Evolutionary conservation across 495 filamentous ascomycete species (phyloP), one percentile per base, ranked within the genome.

Genomic region (Jackrogersella multiformis): DNA sequence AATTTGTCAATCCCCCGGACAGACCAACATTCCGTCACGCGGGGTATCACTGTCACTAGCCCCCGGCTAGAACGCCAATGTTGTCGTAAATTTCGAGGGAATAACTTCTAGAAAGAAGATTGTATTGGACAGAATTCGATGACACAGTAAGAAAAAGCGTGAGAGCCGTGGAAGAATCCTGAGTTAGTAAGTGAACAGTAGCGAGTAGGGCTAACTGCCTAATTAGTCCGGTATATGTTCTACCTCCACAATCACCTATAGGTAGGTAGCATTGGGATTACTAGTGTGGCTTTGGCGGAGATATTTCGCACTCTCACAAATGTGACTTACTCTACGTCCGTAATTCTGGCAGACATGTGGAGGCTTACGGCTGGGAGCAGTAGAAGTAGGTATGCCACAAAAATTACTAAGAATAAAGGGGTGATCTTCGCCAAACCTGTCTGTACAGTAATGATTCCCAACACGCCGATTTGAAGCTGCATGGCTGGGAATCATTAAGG

Each of bases 251-350:
- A 42, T 4, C 41, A 13, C 20, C 26, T 44, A 42, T 35, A 4
- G 24, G n/a, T n/a, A n/a, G 26, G 66, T 69, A 51, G 55, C 60
- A 69, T 69, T 60, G 10, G 32, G 56, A 64, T 69, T 69, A 69
- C 66, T 69, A 64, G 38, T 69, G 39, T 49, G 34, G 45, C 60
- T 39, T 12, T 28, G 28, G 45, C 42, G 54, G 59, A 45, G 6
- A 26, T 60, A 69, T 60, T 64, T 69, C 23, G 45, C 3, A 28
- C 34, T 32, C 61, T 69, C 5, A 5, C 7, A 44, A 15, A 64
- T 64, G 30, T 48, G 42, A 61, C 56, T 36, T 45, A 46, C 55
- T 28, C 35, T 48, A 60, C 46, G 42, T 28, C 59, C 39, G 53
- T 23, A 16, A 64, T 34, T 24, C 45, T 18, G n/a, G 42, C 20